Conservation (phyloP, 768 basidiomycete species). For the Phylloporus arenicola region DNA sequence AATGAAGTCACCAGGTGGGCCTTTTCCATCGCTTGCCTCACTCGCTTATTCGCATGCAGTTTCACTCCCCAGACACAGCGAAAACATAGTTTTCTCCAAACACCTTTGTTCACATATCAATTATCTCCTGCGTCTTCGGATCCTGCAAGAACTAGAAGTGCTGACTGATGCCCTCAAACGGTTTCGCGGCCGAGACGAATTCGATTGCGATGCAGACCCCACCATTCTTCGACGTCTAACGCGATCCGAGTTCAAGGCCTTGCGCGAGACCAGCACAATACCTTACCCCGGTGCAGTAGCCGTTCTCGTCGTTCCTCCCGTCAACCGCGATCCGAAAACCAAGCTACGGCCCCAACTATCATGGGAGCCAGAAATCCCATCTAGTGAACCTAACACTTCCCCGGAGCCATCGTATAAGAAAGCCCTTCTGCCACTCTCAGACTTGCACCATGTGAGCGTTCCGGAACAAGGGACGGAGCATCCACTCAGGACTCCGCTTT, state of each 20-base stretch:
- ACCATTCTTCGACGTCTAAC: constrained; percentile 61
- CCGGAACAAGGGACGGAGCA: neutral
- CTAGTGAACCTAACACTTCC: constrained; percentile 4
- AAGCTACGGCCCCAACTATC: constrained; percentile 38
- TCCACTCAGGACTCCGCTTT: constrained; percentile 6
- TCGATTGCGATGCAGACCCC: constrained; percentile 17
- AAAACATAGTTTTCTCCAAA: constrained; percentile 34
- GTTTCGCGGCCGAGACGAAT: neutral
- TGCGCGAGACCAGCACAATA: constrained; percentile 44
- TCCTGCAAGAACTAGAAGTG: constrained; percentile 70
- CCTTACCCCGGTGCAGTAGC: constrained; percentile 55
- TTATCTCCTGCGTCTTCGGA: constrained; percentile 64
- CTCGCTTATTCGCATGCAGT: constrained; percentile 10
- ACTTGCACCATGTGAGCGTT: constrained; percentile 7
- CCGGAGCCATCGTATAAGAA: constrained; percentile 7
- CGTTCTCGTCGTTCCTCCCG: constrained; percentile 63
- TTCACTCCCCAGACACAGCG: constrained; percentile 23
- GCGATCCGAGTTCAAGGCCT: constrained; percentile 48
- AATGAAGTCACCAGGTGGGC: constrained; percentile 35
- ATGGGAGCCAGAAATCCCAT: constrained; percentile 33
- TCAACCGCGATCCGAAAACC: constrained; percentile 49
- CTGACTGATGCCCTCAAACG: constrained; percentile 33
- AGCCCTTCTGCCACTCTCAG: constrained; percentile 26
- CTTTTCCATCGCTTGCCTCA: neutral
- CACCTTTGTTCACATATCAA: constrained; percentile 51